These are phyloP conservation scores for Houttuynia cordata DNA, from an alignment of 164 flowering plant species.

Conservation along the genomic window DNA sequence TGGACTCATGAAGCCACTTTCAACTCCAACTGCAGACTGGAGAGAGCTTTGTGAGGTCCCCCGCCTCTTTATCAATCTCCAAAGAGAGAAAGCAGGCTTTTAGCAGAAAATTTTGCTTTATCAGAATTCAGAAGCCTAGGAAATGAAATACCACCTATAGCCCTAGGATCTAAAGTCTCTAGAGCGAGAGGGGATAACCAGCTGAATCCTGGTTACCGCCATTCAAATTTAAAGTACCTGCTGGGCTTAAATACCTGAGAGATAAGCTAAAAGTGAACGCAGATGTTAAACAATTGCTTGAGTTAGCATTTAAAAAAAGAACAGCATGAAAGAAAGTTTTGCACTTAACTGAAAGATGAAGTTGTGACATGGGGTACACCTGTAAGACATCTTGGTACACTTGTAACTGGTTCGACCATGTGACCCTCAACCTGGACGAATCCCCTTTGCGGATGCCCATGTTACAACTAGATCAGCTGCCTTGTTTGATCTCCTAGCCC, in stretches of 20 bases:
- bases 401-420: not conserved
- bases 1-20: not conserved
- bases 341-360: too few relatives aligned
- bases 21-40: not conserved
- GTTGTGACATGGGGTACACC: not conserved
- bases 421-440: not conserved
- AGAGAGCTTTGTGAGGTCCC: not conserved
- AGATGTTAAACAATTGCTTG: not conserved
- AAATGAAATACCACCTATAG: slow-evolving; percentile 6
- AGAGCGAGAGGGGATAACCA: not conserved
- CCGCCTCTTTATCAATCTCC: not conserved
- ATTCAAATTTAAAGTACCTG: not conserved
- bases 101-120: slow-evolving; percentile 3
- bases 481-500: not conserved
- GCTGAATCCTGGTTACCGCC: not conserved
- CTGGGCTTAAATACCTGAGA: not conserved
- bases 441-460: not conserved
- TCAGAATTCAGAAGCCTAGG: slow-evolving; percentile 8
- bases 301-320: too few relatives aligned
- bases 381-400: not conserved
- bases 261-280: not conserved
- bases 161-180: not conserved
- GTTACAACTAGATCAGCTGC: not conserved
- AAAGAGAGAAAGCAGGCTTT: slow-evolving; percentile 5
- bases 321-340: too few relatives aligned